These are phyloP conservation scores for Paxillus ammoniavirescens DNA, from an alignment of 768 basidiomycete genomes.

Conservation along the genomic window DNA sequence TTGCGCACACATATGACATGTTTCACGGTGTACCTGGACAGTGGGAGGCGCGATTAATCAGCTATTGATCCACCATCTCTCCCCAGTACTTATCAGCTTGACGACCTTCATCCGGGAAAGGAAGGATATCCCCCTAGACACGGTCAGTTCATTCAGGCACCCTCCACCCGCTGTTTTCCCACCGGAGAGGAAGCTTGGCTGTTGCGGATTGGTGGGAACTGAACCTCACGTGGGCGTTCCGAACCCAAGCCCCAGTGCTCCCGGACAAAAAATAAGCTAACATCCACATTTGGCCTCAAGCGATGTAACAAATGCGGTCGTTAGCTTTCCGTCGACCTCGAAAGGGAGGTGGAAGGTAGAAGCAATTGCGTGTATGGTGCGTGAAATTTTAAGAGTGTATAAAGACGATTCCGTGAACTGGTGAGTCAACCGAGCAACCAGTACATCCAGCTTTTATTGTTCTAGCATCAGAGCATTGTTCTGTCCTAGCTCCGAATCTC, in stretches of 20 bases:
- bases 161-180: too few relatives aligned
- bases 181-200: too few relatives aligned
- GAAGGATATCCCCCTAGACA: conserved; percentile 8
- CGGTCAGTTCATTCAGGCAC: background rate
- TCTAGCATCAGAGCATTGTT: conserved; percentile 9
- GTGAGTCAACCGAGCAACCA: conserved; percentile 17
- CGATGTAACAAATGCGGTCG: conserved; percentile 17
- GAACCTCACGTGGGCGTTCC: background rate
- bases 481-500: background rate
- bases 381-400: conserved; percentile 15
- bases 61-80: too few relatives aligned
- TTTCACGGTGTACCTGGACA: too few relatives aligned
- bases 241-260: conserved; percentile 14
- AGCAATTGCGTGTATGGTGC: background rate
- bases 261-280: conserved; percentile 22
- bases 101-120: conserved; percentile 13
- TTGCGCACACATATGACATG: too few relatives aligned
- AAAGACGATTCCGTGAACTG: conserved; percentile 14
- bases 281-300: conserved; percentile 28
- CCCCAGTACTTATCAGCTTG: background rate
- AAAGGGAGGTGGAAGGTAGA: conserved; percentile 28
- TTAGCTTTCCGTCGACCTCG: conserved; percentile 18
- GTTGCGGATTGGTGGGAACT: background rate
- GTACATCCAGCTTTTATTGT: conserved; percentile 31
- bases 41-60: too few relatives aligned